Base-by-base conservation (phyloP, 257 asterid species). In the Lycium barbarum region DNA sequence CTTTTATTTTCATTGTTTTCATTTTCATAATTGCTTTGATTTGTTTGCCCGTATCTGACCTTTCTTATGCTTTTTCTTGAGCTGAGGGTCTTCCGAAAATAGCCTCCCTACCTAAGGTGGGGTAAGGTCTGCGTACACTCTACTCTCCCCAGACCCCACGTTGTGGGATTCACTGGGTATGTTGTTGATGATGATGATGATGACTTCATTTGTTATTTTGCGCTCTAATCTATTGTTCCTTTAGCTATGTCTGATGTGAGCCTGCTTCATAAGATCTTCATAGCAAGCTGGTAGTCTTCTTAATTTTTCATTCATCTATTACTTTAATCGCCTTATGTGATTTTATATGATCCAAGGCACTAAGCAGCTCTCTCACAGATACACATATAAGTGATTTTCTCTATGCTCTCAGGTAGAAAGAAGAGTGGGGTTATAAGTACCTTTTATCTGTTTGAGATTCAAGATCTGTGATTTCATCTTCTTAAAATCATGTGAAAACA, bases 321-420 rank as follows among this genome's bases (percentile, higher is more conserved):
- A 78, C 49, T 53, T 78, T 33, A 49, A 22, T 76, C 26, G 13
- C 82, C 47, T 26, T 53, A 53, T 51, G 14, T 26, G 8, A 51
- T 51, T 20, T 33, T 33, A 26, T 76, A 76, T 76, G 47, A 7
- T 26, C 63, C 63, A 76, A 13, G 47, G 63, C 43, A 20, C 63
- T 63, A 76, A 76, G 43, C 81, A 76, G 43, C 81, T 76, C 81
- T 51, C 43, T 17, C 61, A 76, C 45, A 40, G 81, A 22, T 74
- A 20, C 2, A 74, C 61, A 47, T 49, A 12, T 2, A 47, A 74
- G 58, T 74, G 6, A 26, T 76, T 76, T 76, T 51, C 63, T 3
- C 9, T 33, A 51, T 22, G 63, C 47, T 13, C 22, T 51, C 26
- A 53, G 63, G 22, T 7, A 53, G 82, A 78, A 6, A 51, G 82